Conservation (phyloP, 2,329 filamentous ascomycete species). For the Hymenoscyphus fraxineus region DNA sequence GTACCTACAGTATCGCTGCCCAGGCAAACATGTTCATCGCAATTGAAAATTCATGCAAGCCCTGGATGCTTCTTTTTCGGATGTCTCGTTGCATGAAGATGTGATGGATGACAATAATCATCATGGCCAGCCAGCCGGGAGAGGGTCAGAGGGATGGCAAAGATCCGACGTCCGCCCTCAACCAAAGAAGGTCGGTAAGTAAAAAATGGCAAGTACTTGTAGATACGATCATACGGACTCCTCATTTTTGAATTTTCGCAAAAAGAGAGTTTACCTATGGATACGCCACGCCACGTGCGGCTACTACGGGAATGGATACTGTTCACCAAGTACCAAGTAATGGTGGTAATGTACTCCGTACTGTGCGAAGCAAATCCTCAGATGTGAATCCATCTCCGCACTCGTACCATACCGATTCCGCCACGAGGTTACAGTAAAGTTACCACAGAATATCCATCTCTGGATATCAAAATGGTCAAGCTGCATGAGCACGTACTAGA, state of each 20-base stretch:
- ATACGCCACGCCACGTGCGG: not conserved
- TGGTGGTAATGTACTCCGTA: too few species aligned
- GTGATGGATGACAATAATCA: not conserved
- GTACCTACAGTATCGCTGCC: not conserved
- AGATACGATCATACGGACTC: not conserved
- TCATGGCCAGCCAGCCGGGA: not conserved
- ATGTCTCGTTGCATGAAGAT: slow-evolving; percentile 6
- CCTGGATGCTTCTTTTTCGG: not conserved
- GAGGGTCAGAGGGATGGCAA: not conserved
- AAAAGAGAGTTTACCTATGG: not conserved
- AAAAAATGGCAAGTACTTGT: too few species aligned
- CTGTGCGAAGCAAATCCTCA: not conserved
- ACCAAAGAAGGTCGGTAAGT: not conserved
- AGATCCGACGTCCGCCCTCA: not conserved
- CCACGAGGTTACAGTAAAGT: not conserved
- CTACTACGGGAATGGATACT: not conserved
- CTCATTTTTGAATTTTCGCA: not conserved
- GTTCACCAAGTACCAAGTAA: too few species aligned
- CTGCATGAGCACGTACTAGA: slow-evolving; percentile 4
- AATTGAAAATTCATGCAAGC: slow-evolving; percentile 19
- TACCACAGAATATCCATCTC: not conserved
- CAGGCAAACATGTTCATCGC: slow-evolving; percentile 23
- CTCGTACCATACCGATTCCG: not conserved
- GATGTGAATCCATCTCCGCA: not conserved
- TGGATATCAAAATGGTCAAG: slow-evolving; percentile 2